Base-by-base conservation (phyloP, 495 filamentous ascomycete genomes). In the Lepidopterella palustris region DNA sequence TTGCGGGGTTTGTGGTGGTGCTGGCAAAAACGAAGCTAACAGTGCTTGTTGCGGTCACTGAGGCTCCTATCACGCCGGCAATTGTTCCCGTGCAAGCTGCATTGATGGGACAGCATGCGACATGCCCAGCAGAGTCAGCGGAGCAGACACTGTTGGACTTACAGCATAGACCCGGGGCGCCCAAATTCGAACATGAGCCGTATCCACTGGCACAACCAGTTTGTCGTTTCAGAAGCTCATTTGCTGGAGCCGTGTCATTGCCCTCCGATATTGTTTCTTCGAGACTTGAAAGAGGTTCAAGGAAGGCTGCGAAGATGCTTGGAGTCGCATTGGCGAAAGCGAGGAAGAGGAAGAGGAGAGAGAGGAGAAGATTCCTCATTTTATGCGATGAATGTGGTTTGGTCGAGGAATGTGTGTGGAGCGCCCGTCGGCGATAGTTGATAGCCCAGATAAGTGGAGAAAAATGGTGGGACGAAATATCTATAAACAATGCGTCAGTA, bases 61-160 rank as follows among this genome's bases (percentile, higher is more conserved):
- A 31, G 11, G 18, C 31, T 54, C 20, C 21, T 21, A 27, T 31
- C 2, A 23, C 49, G 45, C 64, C 61, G 0, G 70, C 73, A 13
- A 87, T 70, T 11, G 74, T 81, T 3, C 85, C 85, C 0, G 83
- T 87, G 66, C 85, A 88, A 31, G 71, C 80, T 32, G 80, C 80
- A 39, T 80, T 78, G 10, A 71, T 75, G 5, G 83, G 82, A 70
- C 85, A 88, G 71, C 85, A 88, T 28, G 84, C 85, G 57, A 87
- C 78, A 57, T 86, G 78, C 60, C 80, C 73, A 20, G 79, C 81
- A 28, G 68, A 68, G 67, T 88, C 85, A 26, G 73, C 71, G 20
- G 82, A 78, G 68, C 85, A 88, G 31, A 73, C 73, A 11, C 80
- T 75, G 42, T 74, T 76, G 23, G 72, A 58, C 25, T 62, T 68